Base-by-base conservation (phyloP, 371 early-diverging fungal genomes). In the Basidiobolus meristosporus region DNA sequence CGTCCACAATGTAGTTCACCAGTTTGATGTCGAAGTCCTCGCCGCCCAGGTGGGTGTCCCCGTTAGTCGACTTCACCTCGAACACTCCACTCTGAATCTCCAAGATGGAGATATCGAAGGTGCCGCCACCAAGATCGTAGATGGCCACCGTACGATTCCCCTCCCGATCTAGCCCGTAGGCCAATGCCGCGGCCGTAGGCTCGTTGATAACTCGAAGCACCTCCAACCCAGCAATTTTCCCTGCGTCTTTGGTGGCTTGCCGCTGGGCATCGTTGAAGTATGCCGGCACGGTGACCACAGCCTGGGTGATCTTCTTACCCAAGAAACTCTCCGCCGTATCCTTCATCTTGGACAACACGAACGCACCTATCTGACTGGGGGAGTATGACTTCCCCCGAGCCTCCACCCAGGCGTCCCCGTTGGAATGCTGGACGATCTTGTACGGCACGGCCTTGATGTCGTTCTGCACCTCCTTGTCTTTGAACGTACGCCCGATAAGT, bases 101-200 rank as follows among this genome's bases (percentile, higher is more conserved):
- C 15, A 99, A 67, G 46, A 99, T 85, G 22, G 95, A 91, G 55
- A 99, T 84, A 88, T 99, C 98, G 65, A 99, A 99, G 2, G 98
- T 99, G 48, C 99, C 99, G 56, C 99, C 98, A 39, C 99, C 98
- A 46, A 99, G 73, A 74, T 99, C 98, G 68, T 87, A 99, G n/a
- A 99, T 97, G 21, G 93, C 96, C 3, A 41, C 39, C 2, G 47
- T 59, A 55, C 83, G 82, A 62, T 91, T 86, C 34, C 76, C 83
- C n/a, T 65, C 51, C 69, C 92, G 93, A 62, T 96, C 97, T 9
- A 96, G 63, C 44, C 98, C 99, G 59, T 95, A 98, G 31, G 99
- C 96, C 40, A 96, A 64, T 32, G 99, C 98, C 39, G 99, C 98
- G 12, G 99, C 99, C 1, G 98, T 98, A 31, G 99, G 99, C 53